Evolutionary conservation across 768 basidiomycete species (phyloP), one percentile per base, ranked within the genome.

Genomic region (Clathrus columnatus): DNA sequence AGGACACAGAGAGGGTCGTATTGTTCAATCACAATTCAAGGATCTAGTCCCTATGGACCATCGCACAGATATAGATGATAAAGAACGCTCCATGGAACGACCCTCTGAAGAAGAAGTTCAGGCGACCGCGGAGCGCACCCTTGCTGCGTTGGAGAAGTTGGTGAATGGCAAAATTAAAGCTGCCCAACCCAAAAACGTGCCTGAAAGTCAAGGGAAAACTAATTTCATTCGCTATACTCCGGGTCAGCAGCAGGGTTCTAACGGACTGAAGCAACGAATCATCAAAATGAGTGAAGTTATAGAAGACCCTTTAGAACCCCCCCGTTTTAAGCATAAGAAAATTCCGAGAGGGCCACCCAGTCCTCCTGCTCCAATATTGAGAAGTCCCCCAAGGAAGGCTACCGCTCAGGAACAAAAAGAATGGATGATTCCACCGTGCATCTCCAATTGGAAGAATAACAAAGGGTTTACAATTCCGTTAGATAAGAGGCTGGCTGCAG

Each of bases 381-480:
- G 94, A 36, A 92, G 88, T 74, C 96, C 96, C 10, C 96, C 96
- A 5, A 78, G 96, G 53, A 94, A 96, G 65, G 94, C 93, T 3
- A 95, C 95, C 0, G 88, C 90, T 7, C 89, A 91, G 54, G 96
- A 99, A 67, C 95, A 97, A 73, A 99, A 98, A 72, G 96, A 98
- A 65, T 98, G 96, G 96, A 96, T 97, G 93, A 97, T 99, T 56
- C 96, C 96, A 17, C 96, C 96, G 17, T 98, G 95, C 69, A 97
- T 99, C 58, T 95, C 91, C 24, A 99, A 99, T 72, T 99, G 96
- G 96, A 99, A 99, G 75, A 99, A 99, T 76, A 97, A 98, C 83
- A 99, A 98, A 72, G 96, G 96, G 79, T 99, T 94, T 69, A 98
- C 96, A 1, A 97, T 98, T 64, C 95, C 96, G 32, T 78, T 98